Conservation (phyloP, 352 stramenopile species). For the Globisporangium viniferum region DNA sequence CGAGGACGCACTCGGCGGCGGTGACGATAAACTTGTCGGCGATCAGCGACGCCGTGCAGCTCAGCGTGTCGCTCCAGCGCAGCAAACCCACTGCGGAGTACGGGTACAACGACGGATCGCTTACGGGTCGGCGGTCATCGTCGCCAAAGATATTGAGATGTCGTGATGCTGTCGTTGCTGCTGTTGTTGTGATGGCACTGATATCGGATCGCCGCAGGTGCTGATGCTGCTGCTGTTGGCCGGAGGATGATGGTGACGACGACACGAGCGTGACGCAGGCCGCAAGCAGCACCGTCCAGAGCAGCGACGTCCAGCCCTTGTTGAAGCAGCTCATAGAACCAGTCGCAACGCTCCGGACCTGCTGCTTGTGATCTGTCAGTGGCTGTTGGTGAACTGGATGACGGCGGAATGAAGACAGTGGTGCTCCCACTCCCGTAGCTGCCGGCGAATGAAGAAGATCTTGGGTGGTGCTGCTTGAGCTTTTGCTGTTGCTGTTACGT, state of each 20-base stretch:
- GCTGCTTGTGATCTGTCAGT: neutral
- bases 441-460: neutral
- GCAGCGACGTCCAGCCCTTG: neutral
- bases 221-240: neutral
- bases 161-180: conserved; percentile 3
- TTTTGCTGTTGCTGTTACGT: conserved; percentile 8
- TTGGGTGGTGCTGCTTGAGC: neutral
- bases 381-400: neutral
- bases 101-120: conserved; percentile 32
- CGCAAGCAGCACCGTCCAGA: conserved; percentile 13
- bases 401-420: neutral
- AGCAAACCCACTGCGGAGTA: conserved; percentile 58
- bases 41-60: conserved; percentile 59
- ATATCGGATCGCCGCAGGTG: neutral
- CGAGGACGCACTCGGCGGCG: conserved; percentile 55
- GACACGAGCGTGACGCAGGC: neutral
- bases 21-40: conserved; percentile 44
- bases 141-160: conserved; percentile 43
- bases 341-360: neutral
- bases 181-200: neutral
- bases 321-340: neutral
- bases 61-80: conserved; percentile 38
- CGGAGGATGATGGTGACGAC: neutral
- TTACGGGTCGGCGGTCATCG: conserved; percentile 37
- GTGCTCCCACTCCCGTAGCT: neutral